phyloP scores from a whole-genome alignment of 73 alveolate genomes.

The Paramecium caudatum region DNA sequence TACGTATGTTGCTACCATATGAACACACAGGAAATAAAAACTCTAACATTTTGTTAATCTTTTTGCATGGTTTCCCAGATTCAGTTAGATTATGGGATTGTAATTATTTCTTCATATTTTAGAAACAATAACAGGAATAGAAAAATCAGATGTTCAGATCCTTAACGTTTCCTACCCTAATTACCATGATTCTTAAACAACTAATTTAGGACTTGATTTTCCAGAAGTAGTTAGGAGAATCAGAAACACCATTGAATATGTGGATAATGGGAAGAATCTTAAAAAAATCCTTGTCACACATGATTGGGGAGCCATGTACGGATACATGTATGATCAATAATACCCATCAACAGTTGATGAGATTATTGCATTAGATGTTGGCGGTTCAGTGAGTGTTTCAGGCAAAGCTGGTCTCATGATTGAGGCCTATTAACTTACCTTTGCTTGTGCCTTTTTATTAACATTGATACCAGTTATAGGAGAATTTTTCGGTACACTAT shows the following conservation, averaged over 20 bases:
- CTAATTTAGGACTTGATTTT: slow-evolving; percentile 51
- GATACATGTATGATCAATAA: slow-evolving; percentile 66
- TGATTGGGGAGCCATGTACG: slow-evolving; percentile 78
- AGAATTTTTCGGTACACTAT: slow-evolving; percentile 14
- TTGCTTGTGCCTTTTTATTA: slow-evolving; percentile 50
- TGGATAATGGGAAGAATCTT: slow-evolving; percentile 48
- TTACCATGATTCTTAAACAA: neutral
- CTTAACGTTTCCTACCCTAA: slow-evolving; percentile 71
- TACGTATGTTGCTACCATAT: slow-evolving; percentile 68
- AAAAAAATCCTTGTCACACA: slow-evolving; percentile 59
- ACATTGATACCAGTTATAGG: slow-evolving; percentile 70
- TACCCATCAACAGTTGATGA: slow-evolving; percentile 63
- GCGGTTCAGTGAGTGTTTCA: slow-evolving; percentile 35
- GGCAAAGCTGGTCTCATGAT: slow-evolving; percentile 45
- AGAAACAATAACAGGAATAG: slow-evolving; percentile 41
- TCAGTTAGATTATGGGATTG: slow-evolving; percentile 70
- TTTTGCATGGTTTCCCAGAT: slow-evolving; percentile 77
- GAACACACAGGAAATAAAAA: slow-evolving; percentile 74
- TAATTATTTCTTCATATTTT: neutral
- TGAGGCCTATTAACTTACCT: slow-evolving; percentile 50
- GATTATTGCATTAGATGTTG: slow-evolving; percentile 75
- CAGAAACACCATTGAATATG: slow-evolving; percentile 58
- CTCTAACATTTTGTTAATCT: slow-evolving; percentile 56
- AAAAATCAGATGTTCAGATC: slow-evolving; percentile 10
- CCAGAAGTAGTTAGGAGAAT: slow-evolving; percentile 68